Percentiles rank a stretch among this genome's conserved stretches.
phyloP scores from a whole-genome alignment of 768 basidiomycete species.

The Pleurotus djamor region DNA sequence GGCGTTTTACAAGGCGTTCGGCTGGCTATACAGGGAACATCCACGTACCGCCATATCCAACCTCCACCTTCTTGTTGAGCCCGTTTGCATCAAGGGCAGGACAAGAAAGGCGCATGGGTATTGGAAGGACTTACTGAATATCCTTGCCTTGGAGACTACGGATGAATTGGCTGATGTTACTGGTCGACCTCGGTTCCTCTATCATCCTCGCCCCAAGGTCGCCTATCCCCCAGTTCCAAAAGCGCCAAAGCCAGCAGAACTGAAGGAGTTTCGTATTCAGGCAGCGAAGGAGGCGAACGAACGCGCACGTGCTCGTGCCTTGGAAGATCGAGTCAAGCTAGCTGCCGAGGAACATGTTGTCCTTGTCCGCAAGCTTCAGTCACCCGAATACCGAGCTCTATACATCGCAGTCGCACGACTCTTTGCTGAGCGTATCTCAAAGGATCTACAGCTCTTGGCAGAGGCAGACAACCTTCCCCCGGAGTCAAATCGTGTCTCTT shows the following conservation, averaged over 20 bases:
- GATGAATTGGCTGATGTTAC: conserved; percentile 38
- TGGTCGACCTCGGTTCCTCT: conserved; percentile 23
- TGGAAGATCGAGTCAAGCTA: conserved; percentile 17
- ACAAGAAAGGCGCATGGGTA: conserved; percentile 50
- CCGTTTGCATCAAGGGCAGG: conserved; percentile 38
- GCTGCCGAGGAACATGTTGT: conserved; percentile 26
- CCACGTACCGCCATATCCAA: conserved; percentile 69
- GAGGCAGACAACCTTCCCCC: conserved; percentile 30
- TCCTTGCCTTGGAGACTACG: conserved; percentile 56
- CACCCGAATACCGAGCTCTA: conserved; percentile 57
- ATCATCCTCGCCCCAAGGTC: conserved; percentile 12
- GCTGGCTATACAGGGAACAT: conserved; percentile 68
- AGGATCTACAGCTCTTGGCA: conserved; percentile 41
- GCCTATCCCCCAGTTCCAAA: conserved; percentile 8
- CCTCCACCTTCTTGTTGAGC: conserved; percentile 50
- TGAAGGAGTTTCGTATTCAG: conserved; percentile 18
- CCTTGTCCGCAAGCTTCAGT: conserved; percentile 36
- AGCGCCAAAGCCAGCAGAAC: conserved; percentile 6
- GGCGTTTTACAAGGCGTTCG: conserved; percentile 61
- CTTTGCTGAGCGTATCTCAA: conserved; percentile 48
- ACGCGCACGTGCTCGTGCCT: conserved; percentile 17
- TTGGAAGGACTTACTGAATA: conserved; percentile 76
- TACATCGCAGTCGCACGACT: conserved; percentile 63
- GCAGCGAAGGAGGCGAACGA: conserved; percentile 14
- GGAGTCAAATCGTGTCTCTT: conserved; percentile 21